Conservation (phyloP, 2,329 filamentous ascomycete species). For the Ilyonectria mors-panacis region DNA sequence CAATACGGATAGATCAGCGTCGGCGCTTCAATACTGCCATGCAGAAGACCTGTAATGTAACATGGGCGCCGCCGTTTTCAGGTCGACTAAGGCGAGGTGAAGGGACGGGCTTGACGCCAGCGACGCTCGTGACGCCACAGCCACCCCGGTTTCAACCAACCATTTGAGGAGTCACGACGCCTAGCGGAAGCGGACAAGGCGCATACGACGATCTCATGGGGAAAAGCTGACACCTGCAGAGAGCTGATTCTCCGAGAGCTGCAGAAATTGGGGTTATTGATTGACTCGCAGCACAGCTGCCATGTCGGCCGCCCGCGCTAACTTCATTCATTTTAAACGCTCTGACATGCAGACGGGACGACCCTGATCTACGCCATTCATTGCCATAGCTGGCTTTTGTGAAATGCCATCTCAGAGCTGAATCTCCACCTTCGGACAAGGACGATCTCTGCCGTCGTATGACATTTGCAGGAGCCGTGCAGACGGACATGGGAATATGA, state of each 20-base stretch:
- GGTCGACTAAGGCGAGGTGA: too few relatives aligned
- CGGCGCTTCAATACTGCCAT: too few relatives aligned
- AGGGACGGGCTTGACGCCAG: too few relatives aligned
- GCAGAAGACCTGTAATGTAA: too few relatives aligned
- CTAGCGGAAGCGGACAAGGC: too few relatives aligned
- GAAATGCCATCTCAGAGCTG: constrained; percentile 5
- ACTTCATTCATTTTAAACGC: not conserved
- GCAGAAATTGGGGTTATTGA: not conserved
- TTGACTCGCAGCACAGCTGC: constrained; percentile 4
- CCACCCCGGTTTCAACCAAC: too few relatives aligned
- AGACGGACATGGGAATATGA: not conserved
- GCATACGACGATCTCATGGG: too few relatives aligned
- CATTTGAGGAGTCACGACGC: too few relatives aligned
- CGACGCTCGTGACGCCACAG: too few relatives aligned
- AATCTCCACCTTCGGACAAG: not conserved
- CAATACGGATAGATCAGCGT: too few relatives aligned
- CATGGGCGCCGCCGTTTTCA: too few relatives aligned
- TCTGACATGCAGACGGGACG: not conserved
- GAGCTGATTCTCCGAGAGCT: not conserved
- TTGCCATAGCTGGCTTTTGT: not conserved
- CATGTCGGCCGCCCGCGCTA: not conserved
- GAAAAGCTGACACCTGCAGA: not conserved
- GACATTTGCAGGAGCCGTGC: not conserved
- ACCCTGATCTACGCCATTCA: not conserved
- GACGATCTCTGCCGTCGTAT: not conserved